Percentiles rank a stretch among this genome's conserved stretches.
Conservation (phyloP, 75 land plant species). For the Cupressus sempervirens region DNA sequence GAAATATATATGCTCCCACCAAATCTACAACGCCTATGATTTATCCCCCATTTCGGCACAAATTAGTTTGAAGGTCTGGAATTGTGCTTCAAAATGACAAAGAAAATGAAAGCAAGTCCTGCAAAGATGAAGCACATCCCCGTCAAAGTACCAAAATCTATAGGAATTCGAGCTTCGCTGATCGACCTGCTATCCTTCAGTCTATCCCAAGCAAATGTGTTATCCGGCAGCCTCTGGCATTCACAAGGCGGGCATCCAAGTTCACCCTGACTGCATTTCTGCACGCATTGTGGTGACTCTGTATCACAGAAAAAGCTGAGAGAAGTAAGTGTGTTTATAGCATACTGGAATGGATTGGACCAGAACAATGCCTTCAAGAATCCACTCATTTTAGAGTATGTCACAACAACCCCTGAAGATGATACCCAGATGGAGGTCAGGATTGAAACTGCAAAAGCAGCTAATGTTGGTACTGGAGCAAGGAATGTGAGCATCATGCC, state of each 20-base stretch:
- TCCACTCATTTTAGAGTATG: conserved; percentile 23
- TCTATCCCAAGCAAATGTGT: conserved; percentile 37
- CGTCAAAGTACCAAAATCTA: conserved; percentile 31
- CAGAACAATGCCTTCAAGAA: conserved; percentile 35
- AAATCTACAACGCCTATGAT: background rate
- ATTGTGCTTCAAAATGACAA: conserved; percentile 22
- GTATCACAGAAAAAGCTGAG: conserved; percentile 47
- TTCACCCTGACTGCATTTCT: conserved; percentile 22
- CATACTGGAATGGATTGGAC: conserved; percentile 49
- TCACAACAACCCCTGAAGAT: conserved; percentile 36
- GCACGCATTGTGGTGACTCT: conserved; percentile 18
- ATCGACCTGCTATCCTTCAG: conserved; percentile 24
- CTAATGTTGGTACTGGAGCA: conserved; percentile 39
- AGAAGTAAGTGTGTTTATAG: conserved; percentile 32
- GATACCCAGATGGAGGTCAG: conserved; percentile 43
- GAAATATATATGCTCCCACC: background rate
- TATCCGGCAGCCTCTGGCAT: conserved; percentile 36
- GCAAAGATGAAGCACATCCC: conserved; percentile 16
- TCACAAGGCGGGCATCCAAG: conserved; percentile 24
- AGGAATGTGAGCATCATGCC: conserved; percentile 35
- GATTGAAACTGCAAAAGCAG: conserved; percentile 42
- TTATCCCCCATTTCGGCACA: background rate
- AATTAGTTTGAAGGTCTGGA: conserved; percentile 1
- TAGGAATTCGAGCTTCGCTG: conserved; percentile 20
- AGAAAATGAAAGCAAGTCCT: conserved; percentile 16